A percentile compares a stretch with the other conserved stretches of the same genome.
Evolutionary conservation across 345 rosid species (phyloP).

Genomic region (Linum tenue): DNA sequence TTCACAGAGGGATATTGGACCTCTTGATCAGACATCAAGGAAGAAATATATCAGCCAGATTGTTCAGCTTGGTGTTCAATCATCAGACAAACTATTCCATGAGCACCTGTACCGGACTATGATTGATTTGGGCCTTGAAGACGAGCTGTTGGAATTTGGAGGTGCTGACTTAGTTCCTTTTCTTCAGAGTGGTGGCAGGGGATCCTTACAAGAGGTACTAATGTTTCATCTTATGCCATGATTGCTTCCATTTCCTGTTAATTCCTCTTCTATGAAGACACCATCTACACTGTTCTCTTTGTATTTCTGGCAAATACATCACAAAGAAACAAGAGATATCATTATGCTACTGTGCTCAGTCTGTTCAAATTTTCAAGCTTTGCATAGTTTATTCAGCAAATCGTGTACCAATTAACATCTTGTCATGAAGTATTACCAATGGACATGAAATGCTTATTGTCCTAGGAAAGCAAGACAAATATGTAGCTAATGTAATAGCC

Average conservation of each 20-base stretch:
- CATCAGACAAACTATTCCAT: constrained; percentile 81
- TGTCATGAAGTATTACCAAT: too few species aligned
- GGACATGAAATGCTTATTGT: neutral
- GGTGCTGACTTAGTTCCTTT: constrained; percentile 97
- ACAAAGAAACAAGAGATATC: too few species aligned
- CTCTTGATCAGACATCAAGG: constrained; percentile 66
- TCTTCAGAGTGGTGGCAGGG: constrained; percentile 70
- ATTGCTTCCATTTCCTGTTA: neutral
- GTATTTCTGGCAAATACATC: too few species aligned
- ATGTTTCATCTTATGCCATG: neutral
- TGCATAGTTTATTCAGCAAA: too few species aligned
- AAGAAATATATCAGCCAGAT: constrained; percentile 80
- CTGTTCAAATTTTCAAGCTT: too few species aligned
- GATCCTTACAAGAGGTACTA: constrained; percentile 57
- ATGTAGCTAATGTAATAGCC: constrained; percentile 2
- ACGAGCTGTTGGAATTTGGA: constrained; percentile 90
- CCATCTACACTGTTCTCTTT: too few species aligned
- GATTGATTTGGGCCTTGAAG: constrained; percentile 85
- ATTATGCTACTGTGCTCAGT: too few species aligned
- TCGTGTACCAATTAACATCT: too few species aligned
- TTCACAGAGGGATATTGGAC: constrained; percentile 38
- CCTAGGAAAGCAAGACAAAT: constrained; percentile 7
- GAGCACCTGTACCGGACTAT: constrained; percentile 71
- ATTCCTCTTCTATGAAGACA: neutral
- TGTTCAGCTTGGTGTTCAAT: constrained; percentile 89